Evolutionary conservation across 768 basidiomycete genomes (phyloP).

Genomic region (Podaxis mareebaensis): DNA sequence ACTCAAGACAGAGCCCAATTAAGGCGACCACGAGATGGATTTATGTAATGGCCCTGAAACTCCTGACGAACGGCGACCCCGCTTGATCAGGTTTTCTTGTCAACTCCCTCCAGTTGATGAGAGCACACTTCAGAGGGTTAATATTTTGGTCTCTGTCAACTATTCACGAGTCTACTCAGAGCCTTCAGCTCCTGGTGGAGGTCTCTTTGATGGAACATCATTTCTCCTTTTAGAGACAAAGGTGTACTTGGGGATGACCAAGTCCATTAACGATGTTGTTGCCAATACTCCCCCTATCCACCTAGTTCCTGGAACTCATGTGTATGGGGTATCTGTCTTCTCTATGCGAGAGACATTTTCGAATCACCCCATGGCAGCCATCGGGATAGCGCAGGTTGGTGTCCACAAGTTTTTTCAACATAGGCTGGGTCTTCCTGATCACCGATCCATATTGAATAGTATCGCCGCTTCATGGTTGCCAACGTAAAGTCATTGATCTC

Average conservation of each 20-base stretch:
- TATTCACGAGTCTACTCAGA: not conserved
- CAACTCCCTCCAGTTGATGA: no score
- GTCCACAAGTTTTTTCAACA: not conserved
- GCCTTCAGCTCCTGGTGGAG: not conserved
- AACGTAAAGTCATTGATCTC: not conserved
- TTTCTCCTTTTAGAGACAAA: not conserved
- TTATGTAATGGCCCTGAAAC: no score
- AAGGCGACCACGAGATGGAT: no score
- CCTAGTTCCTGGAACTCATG: not conserved
- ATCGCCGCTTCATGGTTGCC: not conserved
- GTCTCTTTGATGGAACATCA: not conserved
- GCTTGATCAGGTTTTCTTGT: no score
- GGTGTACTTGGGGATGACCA: not conserved
- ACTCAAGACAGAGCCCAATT: no score
- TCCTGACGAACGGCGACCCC: no score
- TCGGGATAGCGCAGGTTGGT: not conserved
- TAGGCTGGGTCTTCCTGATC: not conserved
- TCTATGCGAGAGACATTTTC: not conserved
- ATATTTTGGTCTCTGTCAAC: not conserved
- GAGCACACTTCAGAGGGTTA: no score
- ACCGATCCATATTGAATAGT: not conserved
- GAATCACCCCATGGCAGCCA: not conserved
- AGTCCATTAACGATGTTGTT: not conserved
- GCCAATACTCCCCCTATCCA: not conserved
- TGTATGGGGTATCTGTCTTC: not conserved